These are phyloP conservation scores for Linnemannia hyalina DNA, from an alignment of 192 early-diverging fungal genomes.

Conservation along the genomic window DNA sequence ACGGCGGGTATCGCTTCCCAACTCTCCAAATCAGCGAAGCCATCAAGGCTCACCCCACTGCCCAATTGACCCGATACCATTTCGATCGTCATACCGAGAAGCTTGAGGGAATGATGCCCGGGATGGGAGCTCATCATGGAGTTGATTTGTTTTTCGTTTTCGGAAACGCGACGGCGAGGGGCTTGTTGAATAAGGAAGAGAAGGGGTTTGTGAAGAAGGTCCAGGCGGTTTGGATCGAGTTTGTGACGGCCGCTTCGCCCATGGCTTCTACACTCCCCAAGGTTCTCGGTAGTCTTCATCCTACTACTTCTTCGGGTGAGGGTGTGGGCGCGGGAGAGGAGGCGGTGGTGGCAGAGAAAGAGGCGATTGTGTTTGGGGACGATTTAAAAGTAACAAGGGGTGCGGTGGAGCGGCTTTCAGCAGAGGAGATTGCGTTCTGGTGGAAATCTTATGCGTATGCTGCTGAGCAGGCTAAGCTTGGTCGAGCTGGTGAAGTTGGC, in stretches of 20 bases:
- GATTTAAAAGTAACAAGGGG: constrained; percentile 7
- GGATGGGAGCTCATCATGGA: constrained; percentile 36
- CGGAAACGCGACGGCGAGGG: constrained; percentile 19
- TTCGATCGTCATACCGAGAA: constrained; percentile 31
- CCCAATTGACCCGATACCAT: constrained; percentile 27
- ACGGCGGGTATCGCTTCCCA: constrained; percentile 14
- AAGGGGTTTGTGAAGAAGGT: constrained; percentile 5
- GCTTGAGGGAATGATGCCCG: constrained; percentile 4
- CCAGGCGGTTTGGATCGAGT: constrained; percentile 39
- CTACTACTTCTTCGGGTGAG: constrained; percentile 14
- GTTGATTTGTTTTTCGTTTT: constrained; percentile 43
- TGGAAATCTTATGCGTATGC: background rate
- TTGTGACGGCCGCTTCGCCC: constrained; percentile 15
- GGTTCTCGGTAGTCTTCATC: background rate
- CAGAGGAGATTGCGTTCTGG: constrained; percentile 16
- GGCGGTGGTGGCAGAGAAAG: constrained; percentile 18
- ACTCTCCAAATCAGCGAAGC: constrained; percentile 19
- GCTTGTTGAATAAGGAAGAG: constrained; percentile 28
- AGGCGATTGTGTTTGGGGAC: constrained; percentile 18
- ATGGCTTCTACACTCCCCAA: background rate
- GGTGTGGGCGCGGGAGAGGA: constrained; percentile 18
- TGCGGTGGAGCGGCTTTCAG: constrained; percentile 17
- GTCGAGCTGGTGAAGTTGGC: background rate
- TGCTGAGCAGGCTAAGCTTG: background rate
- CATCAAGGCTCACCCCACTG: background rate